Evolutionary conservation across 2,329 filamentous ascomycete genomes (phyloP).

Genomic region (Remersonia thermophila): DNA sequence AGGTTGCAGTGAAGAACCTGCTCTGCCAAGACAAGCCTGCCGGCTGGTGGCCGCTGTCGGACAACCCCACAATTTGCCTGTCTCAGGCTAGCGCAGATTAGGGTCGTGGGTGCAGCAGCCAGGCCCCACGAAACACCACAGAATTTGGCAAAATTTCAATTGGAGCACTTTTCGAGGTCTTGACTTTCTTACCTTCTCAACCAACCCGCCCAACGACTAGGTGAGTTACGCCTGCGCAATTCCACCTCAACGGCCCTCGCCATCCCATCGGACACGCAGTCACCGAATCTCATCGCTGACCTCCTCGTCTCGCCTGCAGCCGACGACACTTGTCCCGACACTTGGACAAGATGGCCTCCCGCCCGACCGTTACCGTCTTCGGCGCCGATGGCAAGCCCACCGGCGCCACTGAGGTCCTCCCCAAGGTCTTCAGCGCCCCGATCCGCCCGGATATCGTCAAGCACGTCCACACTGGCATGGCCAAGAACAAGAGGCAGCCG

Average conservation of each 20-base stretch:
- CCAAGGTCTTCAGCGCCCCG: slow-evolving; percentile 91
- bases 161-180: slow-evolving; percentile 13
- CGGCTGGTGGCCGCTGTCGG: slow-evolving; percentile 9
- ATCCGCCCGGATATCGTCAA: slow-evolving; percentile 99
- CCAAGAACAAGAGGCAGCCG: slow-evolving; percentile 99
- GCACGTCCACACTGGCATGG: slow-evolving; percentile 97
- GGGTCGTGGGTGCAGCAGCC: slow-evolving; percentile 12
- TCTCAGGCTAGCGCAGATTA: slow-evolving; percentile 15
- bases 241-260: neutral
- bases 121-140: slow-evolving; percentile 18
- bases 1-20: neutral
- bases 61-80: slow-evolving; percentile 1
- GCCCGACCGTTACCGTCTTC: slow-evolving; percentile 96
- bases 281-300: slow-evolving; percentile 9
- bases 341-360: slow-evolving; percentile 66
- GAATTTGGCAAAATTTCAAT: slow-evolving; percentile 22
- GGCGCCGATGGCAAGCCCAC: slow-evolving; percentile 88
- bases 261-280: neutral
- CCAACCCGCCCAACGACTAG: slow-evolving; percentile 17
- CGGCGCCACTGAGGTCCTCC: slow-evolving; percentile 81
- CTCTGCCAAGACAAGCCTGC: neutral
- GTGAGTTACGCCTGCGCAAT: slow-evolving; percentile 11
- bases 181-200: slow-evolving; percentile 16
- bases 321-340: slow-evolving; percentile 15
- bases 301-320: slow-evolving; percentile 7